Evolutionary conservation across 2,329 filamentous ascomycete genomes (phyloP), one percentile per base, ranked within the genome.

Genomic region (Talaromyces marneffei): DNA sequence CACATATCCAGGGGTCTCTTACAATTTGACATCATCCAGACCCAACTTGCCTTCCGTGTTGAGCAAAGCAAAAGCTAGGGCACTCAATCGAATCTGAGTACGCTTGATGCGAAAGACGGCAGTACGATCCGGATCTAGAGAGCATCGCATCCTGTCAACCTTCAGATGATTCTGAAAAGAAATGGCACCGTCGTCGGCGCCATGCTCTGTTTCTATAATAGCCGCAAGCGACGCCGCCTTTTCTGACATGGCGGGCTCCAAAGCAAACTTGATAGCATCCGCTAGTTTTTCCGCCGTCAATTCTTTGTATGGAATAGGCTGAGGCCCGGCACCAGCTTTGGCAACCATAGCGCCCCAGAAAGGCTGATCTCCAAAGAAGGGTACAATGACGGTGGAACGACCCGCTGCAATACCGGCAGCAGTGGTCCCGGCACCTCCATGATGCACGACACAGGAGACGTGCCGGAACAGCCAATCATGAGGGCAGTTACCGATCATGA

Each of bases 391-490:
- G 0, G 91, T 96, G 1, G 91, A 91, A 59, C 87, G 87, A 25
- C 91, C 91, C 1, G 87, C 84, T 18, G 88, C 84, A 63, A 96
- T 90, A n/a, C 91, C 91, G 0, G 91, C 90, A 1, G 91, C 91
- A 1, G 91, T 95, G 2, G 91, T 96, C 18, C 91, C 91, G 8
- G 91, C 91, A 62, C 92, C 91, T 23, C 91, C 92, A 65, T 96
- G 91, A 70, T 96, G 92, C 4, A 94, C 88, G 1, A 96, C 91
- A 46, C 86, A 87, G 0, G 89, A 88, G 0, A 95, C 91, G 39
- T 83, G 86, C 65, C 90, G 82, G 74, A 96, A 96, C 0, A 96
- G 77, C 91, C 91, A 96, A 75, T 96, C 92, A 65, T 96, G 92
- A 1, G 91, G 91, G 48, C 87, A 86, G 68, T 93, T 94, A 10